phyloP scores from a whole-genome alignment of 2,329 filamentous ascomycete species.

The Trichoderma harzianum region DNA sequence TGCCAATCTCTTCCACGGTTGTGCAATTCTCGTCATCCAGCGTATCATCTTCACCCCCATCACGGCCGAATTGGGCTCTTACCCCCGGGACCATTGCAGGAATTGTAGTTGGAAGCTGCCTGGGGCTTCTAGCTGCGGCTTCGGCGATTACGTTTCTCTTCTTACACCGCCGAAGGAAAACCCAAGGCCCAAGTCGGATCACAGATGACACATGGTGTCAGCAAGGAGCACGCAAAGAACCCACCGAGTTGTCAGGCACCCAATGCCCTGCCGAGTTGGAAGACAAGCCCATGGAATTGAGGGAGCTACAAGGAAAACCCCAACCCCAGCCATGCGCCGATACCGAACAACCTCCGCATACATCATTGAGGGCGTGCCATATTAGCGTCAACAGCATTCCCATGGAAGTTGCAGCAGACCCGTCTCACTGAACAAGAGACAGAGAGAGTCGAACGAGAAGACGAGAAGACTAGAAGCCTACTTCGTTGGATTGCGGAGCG shows the following conservation, averaged over 20 bases:
- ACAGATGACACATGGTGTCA: conserved; percentile 13
- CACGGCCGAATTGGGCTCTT: not conserved
- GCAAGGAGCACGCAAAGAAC: not conserved
- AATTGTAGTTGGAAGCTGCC: conserved; percentile 19
- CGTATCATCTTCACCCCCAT: not conserved
- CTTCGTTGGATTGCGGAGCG: not conserved
- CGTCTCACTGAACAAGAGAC: not conserved
- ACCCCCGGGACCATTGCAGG: conserved; percentile 19
- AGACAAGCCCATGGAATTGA: conserved; percentile 14
- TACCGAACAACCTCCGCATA: not conserved
- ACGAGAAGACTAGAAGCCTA: not conserved
- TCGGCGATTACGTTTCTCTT: conserved; percentile 4
- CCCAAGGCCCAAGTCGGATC: not conserved
- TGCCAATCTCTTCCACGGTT: not conserved
- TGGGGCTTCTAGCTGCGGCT: conserved; percentile 3
- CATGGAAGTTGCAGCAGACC: conserved; percentile 13
- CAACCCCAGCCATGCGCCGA: not conserved
- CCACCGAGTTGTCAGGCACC: not conserved
- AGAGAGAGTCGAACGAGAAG: not conserved
- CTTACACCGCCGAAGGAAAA: not conserved
- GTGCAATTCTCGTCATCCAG: not conserved
- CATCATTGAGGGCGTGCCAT: not conserved
- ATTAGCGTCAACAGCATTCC: conserved; percentile 13
- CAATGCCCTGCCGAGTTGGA: conserved; percentile 18
- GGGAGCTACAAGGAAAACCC: conserved; percentile 17